phyloP scores from a whole-genome alignment of 1,139 yeast genomes.

The Pichia sp. region DNA sequence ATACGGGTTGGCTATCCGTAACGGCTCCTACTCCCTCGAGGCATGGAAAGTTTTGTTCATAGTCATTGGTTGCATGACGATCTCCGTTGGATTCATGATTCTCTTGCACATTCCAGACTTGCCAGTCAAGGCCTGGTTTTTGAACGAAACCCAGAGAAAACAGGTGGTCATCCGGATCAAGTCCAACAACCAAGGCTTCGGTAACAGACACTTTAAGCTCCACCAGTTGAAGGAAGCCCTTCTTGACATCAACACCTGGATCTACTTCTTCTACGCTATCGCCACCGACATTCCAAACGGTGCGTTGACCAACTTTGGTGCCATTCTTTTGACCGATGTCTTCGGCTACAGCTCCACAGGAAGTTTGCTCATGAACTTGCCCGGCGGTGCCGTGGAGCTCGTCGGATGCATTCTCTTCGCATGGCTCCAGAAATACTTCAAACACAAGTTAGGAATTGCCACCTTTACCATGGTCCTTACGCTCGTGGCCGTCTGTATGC shows the following conservation, averaged over 20 bases:
- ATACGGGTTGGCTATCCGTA: conserved; percentile 40
- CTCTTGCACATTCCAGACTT: conserved; percentile 40
- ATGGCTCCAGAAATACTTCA: conserved; percentile 29
- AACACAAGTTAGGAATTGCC: conserved; percentile 44
- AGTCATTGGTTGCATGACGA: conserved; percentile 46
- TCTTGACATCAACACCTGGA: conserved; percentile 41
- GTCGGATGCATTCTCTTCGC: conserved; percentile 40
- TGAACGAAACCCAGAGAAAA: conserved; percentile 36
- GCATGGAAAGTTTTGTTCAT: conserved; percentile 50
- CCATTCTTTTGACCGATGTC: conserved; percentile 27
- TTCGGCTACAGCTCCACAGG: conserved; percentile 28
- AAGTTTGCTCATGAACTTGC: conserved; percentile 38
- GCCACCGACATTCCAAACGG: conserved; percentile 40
- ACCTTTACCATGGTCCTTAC: conserved; percentile 38
- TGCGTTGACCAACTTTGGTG: conserved; percentile 36
- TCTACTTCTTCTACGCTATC: conserved; percentile 34
- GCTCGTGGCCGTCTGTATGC: conserved; percentile 42
- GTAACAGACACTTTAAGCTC: conserved; percentile 41
- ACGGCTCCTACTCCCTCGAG: conserved; percentile 34
- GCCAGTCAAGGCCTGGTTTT: conserved; percentile 42
- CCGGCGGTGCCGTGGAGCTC: conserved; percentile 39
- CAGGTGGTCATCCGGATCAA: conserved; percentile 38
- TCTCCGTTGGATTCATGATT: conserved; percentile 42
- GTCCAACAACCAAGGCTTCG: conserved; percentile 44
- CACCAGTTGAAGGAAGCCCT: conserved; percentile 45